Conservation (phyloP, 257 asterid species). For the Paraleonurus japonicus region DNA sequence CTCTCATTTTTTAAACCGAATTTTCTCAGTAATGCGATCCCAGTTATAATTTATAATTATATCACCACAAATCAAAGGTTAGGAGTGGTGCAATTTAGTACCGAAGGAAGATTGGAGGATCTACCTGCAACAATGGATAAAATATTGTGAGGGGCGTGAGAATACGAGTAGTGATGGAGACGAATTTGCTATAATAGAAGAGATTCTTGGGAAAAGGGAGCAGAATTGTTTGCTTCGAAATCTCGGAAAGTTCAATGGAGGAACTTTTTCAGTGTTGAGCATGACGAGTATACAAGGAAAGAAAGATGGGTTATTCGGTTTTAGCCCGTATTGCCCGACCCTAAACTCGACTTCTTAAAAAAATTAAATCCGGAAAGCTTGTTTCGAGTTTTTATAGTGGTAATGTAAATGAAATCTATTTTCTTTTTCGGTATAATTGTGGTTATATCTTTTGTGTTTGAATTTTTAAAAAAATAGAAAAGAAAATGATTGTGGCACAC, state of each 20-base stretch:
- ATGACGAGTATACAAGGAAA: background rate
- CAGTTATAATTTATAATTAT: background rate
- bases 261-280: background rate
- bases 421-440: too few relatives aligned
- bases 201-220: slow-evolving; percentile 3
- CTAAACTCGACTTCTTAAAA: background rate
- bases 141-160: slow-evolving; percentile 8
- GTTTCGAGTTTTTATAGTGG: too few relatives aligned
- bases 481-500: too few relatives aligned
- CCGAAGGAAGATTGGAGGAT: slow-evolving; percentile 25
- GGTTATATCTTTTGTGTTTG: too few relatives aligned
- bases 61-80: background rate
- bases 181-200: background rate
- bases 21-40: background rate
- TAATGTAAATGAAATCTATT: too few relatives aligned
- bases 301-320: background rate
- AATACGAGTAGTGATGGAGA: slow-evolving; percentile 16
- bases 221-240: background rate
- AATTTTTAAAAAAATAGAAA: too few relatives aligned
- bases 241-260: slow-evolving; percentile 11
- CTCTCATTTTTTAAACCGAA: slow-evolving; percentile 20
- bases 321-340: slow-evolving; percentile 7
- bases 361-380: too few relatives aligned
- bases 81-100: slow-evolving; percentile 2
- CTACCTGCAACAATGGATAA: slow-evolving; percentile 11